Evolutionary conservation across 2,329 filamentous ascomycete genomes (phyloP).

Genomic region (Pseudocercospora vitis): DNA sequence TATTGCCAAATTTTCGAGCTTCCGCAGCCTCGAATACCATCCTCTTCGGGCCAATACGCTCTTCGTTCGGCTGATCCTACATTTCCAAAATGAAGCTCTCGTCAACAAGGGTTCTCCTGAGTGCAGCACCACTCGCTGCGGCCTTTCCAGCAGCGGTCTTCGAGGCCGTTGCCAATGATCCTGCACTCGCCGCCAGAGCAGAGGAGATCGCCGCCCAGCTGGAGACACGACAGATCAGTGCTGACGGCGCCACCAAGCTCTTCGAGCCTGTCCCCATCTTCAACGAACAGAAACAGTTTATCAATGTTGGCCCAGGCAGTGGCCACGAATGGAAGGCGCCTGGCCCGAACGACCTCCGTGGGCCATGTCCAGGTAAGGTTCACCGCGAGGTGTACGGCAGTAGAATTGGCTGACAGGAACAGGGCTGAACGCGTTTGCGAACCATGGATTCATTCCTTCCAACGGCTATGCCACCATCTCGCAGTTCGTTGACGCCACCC

Average conservation of each 20-base stretch:
- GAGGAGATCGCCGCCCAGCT: constrained; percentile 9
- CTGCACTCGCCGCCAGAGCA: constrained; percentile 15
- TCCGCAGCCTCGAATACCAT: no score
- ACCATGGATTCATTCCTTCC: constrained; percentile 22
- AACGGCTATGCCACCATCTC: constrained; percentile 34
- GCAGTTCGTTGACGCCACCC: constrained; percentile 34
- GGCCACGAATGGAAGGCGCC: constrained; percentile 34
- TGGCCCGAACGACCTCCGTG: constrained; percentile 31
- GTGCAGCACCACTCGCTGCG: constrained; percentile 14
- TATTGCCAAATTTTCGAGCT: not conserved
- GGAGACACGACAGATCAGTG: not conserved
- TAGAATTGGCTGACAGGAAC: constrained; percentile 30
- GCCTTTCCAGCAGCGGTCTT: constrained; percentile 20
- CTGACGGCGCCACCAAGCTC: constrained; percentile 19
- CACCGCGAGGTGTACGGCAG: constrained; percentile 2
- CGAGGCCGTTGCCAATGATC: constrained; percentile 14
- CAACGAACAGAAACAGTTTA: constrained; percentile 30
- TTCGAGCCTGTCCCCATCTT: constrained; percentile 31
- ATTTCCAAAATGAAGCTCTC: constrained; percentile 16
- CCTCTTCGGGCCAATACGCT: no score
- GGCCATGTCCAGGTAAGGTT: constrained; percentile 33
- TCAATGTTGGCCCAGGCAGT: constrained; percentile 29
- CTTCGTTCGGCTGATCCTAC: no score
- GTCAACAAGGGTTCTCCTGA: constrained; percentile 1
- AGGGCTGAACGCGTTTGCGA: constrained; percentile 36